Evolutionary conservation across 2,329 filamentous ascomycete genomes (phyloP), one percentile per base, ranked within the genome.

Genomic region (Fusarium piperis): DNA sequence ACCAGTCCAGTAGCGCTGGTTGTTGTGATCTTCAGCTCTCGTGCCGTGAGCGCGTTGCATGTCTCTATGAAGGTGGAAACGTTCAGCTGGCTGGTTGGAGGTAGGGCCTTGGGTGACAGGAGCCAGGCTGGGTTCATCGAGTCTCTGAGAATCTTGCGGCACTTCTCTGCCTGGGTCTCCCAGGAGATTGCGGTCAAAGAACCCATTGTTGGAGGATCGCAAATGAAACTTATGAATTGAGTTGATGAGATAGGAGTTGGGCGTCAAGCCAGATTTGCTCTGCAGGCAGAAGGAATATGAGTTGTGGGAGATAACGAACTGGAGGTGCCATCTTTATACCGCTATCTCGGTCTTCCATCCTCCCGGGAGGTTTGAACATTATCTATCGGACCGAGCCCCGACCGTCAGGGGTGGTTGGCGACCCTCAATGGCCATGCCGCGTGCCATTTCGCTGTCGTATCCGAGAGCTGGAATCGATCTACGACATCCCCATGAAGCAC

Each of bases 81-180:
- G 15, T 53, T 23, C 28, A 53, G 15, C 9, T 35, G 48, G 11
- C n/a, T 33, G 12, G 48, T 23, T 3, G 46, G 64, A 18, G 64
- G 48, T 15, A 64, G 61, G 26, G 60, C 60, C 15, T 64, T 41
- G 10, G 56, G 38, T 15, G 60, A 39, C n/a, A 67, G 18, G 11
- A 64, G 28, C 64, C 64, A 64, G 16, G 26, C 55, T n/a, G 44
- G 30, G 32, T 64, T 67, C 48, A 64, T 26, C 4, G 61, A 67
- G 11, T 51, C 33, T 52, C 16, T 23, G 3, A 64, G 16, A 18
- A 64, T 53, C 10, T 39, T 60, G 26, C 55, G 55, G 57, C 61
- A 67, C n/a, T 20, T 67, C n/a, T 67, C 65, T 15, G 60, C 65
- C 61, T 60, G n/a, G 16, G 35, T 32, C 46, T 67, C 55, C 65